Percentiles rank a stretch among this genome's conserved stretches.
These are phyloP conservation scores for Rhododendron ovatum DNA, from an alignment of 148 eudicot genomes.

Conservation along the genomic window DNA sequence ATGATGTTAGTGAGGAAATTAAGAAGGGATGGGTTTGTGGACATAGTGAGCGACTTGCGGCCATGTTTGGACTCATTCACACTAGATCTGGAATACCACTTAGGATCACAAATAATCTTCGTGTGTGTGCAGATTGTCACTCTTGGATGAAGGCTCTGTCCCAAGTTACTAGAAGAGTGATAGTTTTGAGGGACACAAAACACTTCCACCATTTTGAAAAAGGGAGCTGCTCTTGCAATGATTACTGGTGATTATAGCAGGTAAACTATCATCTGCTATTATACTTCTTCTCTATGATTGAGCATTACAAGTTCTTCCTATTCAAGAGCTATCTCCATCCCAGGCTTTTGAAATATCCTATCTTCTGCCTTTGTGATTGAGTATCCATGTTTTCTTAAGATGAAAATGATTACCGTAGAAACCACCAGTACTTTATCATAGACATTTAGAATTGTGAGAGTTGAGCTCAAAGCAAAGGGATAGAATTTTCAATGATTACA, in stretches of 20 bases:
- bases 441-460: no score
- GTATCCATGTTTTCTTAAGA: neutral
- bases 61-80: constrained; percentile 32
- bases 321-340: neutral
- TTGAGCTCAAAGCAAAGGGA: no score
- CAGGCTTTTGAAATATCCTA: neutral
- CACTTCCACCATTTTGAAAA: constrained; percentile 33
- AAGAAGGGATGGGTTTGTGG: constrained; percentile 27
- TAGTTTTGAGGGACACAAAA: constrained; percentile 32
- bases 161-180: constrained; percentile 18
- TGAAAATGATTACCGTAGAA: no score
- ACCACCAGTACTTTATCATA: no score
- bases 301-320: constrained; percentile 1
- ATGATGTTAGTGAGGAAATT: constrained; percentile 31
- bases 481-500: no score
- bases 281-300: neutral
- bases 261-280: neutral
- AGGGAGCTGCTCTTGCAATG: constrained; percentile 34
- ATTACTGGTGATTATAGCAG: constrained; percentile 17
- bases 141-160: constrained; percentile 32
- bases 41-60: constrained; percentile 37
- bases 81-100: constrained; percentile 21
- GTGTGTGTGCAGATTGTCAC: constrained; percentile 37
- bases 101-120: constrained; percentile 32
- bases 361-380: neutral